Conservation (phyloP, 2,329 filamentous ascomycete species). For the Colletotrichum navitas region DNA sequence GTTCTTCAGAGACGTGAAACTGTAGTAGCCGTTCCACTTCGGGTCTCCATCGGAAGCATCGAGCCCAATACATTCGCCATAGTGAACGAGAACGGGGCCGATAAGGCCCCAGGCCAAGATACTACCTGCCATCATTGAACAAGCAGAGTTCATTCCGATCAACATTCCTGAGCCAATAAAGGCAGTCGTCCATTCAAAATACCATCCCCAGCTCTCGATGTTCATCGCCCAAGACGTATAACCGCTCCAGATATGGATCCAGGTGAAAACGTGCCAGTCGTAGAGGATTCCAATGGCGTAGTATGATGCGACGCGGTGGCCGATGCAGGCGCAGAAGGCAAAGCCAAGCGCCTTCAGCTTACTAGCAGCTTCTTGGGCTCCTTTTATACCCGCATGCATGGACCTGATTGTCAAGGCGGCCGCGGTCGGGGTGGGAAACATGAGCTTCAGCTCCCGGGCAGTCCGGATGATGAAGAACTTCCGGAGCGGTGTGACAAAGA, state of each 20-base stretch:
- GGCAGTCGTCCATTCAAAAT: conserved; percentile 69
- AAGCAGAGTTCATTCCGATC: conserved; percentile 65
- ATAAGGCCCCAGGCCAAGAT: conserved; percentile 69
- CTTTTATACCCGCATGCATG: conserved; percentile 70
- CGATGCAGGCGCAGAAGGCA: conserved; percentile 63
- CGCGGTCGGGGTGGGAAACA: conserved; percentile 71
- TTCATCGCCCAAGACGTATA: conserved; percentile 63
- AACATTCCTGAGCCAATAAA: conserved; percentile 70
- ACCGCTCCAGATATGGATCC: conserved; percentile 67
- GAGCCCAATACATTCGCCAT: conserved; percentile 65
- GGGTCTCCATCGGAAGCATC: conserved; percentile 40
- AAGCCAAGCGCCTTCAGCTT: conserved; percentile 68
- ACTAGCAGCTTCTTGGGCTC: conserved; percentile 63
- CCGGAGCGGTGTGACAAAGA: conserved; percentile 72
- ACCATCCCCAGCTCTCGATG: conserved; percentile 73
- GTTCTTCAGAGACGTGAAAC: conserved; percentile 50
- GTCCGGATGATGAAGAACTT: conserved; percentile 79
- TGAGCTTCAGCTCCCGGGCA: conserved; percentile 68
- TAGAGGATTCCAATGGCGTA: conserved; percentile 72
- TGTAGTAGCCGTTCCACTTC: conserved; percentile 49
- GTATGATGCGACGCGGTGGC: conserved; percentile 68
- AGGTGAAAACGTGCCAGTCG: conserved; percentile 68
- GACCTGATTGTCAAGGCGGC: conserved; percentile 72
- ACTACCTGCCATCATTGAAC: conserved; percentile 69
- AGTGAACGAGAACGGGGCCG: conserved; percentile 60